Base-by-base conservation (phyloP, 1,284 basidiomycete genomes). In the Ustilago nuda region DNA sequence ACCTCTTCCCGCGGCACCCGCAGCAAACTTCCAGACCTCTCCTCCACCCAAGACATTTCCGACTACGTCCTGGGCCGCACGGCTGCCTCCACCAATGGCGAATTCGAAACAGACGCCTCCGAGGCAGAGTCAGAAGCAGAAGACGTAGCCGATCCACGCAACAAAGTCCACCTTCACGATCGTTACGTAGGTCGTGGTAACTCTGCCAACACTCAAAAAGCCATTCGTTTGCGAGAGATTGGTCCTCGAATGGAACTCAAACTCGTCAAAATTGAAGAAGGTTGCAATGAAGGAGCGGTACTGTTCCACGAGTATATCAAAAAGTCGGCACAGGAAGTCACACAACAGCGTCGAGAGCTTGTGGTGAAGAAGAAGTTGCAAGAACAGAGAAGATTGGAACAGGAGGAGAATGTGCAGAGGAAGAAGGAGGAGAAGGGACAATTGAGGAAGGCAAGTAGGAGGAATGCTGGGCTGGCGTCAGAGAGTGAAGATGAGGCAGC, bases 131-230 rank as follows among this genome's bases (percentile, higher is more conserved):
- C 93, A 78, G 92, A 89, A 13, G 94, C 91, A 56, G 94, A 92
- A 43, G 94, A 96, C 83, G 92, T 92, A 62, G 91, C 88, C 17
- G 92, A 92, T 78, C 82, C 85, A 50, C 76, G 69, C 51, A 86
- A 85, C 54, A 85, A 85, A 15, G 91, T 99, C 8, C 91, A 92
- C 72, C 88, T 99, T 23, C 93, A 94, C 46, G 92, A 92, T 67
- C 93, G 97, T 84, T 98, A 98, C 86, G 92, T 98, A 32, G 97
- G 97, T 19, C 88, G 95, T 82, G 96, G 95, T 71, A 98, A 98
- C 86, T 92, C 91, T 83, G 93, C 92, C 86, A 95, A 94, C 2
- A 91, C 93, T 84, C 91, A 93, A 87, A 91, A 94, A 74, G 96
- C 97, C 3, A 93, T 99, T 1, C 89, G 92, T 70, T 88, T 99